Evolutionary conservation across 768 basidiomycete species (phyloP), one percentile per base, ranked within the genome.

Genomic region (Lentinula aciculospora): DNA sequence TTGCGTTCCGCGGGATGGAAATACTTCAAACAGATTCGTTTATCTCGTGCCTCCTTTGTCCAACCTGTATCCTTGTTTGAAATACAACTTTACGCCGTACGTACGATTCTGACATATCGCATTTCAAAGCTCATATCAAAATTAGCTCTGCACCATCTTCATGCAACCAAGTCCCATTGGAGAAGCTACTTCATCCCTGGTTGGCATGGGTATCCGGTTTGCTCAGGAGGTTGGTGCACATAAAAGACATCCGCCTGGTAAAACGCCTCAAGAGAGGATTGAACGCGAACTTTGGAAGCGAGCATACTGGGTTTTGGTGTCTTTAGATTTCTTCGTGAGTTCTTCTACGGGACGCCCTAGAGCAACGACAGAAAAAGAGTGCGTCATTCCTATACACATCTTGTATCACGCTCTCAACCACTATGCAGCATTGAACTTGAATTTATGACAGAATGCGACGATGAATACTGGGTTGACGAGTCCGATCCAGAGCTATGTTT

Each of bases 281-380:
- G 83, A 88, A 59, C 73, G 78, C 45, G 86, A 90, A 63, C 67
- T 84, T 28, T 85, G 82, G 75, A 86, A 84, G 60, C 70, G 81
- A 23, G 76, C 73, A 19, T 82, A 79, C 58, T 82, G 79, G 80
- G 70, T 67, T 6, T 48, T 72, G 10, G 53, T 67, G 15, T 45
- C 62, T 19, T 34, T 62, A 15, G 65, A 66, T 48, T 55, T 47
- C 34, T 25, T 60, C 19, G 44, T 53, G 57, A 72, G 75, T 13
- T 65, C 71, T 10, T 70, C 70, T 21, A 69, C 82, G 17, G 87
- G 88, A 4, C 74, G 86, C 12, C 83, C 85, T 0, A 71, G 79
- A 51, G 78, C 80, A 3, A 74, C 86, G 4, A 78, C 81, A 46
- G 80, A 85, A 46, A 80, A 80, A 61, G 85, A 86, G 78, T 81